A percentile compares a stretch with the other conserved stretches of the same genome.
These are phyloP conservation scores for Leavenworthia alabamica DNA, from an alignment of 345 rosid species.

Conservation along the genomic window DNA sequence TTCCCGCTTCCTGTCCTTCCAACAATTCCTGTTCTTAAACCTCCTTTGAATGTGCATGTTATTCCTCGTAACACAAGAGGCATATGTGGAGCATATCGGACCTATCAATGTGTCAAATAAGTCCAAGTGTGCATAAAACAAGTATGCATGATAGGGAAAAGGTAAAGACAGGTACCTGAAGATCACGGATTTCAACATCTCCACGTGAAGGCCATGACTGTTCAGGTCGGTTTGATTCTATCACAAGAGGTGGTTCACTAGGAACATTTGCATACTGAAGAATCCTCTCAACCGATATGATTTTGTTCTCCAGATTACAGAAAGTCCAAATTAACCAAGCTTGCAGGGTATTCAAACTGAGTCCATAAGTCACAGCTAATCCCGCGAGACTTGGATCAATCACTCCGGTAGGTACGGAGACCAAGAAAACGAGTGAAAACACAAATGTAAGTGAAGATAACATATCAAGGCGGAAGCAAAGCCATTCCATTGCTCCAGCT, in stretches of 20 bases:
- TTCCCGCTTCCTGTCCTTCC: conserved; percentile 95
- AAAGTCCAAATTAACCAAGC: conserved; percentile 62
- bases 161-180: conserved; percentile 47
- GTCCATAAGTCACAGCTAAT: conserved; percentile 78
- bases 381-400: conserved; percentile 87
- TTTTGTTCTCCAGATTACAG: conserved; percentile 65
- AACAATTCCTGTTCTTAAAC: conserved; percentile 74
- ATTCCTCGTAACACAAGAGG: conserved; percentile 78
- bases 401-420: conserved; percentile 53
- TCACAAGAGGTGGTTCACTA: conserved; percentile 69
- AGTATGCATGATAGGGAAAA: neutral
- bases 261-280: conserved; percentile 63
- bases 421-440: conserved; percentile 57
- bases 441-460: conserved; percentile 62
- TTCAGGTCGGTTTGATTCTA: conserved; percentile 47
- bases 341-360: conserved; percentile 62
- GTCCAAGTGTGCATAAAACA: neutral
- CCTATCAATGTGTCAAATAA: conserved; percentile 33
- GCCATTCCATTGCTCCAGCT: conserved; percentile 79
- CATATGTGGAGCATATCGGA: conserved; percentile 69
- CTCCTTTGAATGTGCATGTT: conserved; percentile 70
- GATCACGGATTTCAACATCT: conserved; percentile 43
- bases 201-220: conserved; percentile 65
- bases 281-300: conserved; percentile 84
- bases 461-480: conserved; percentile 68